A percentile compares a stretch with the other conserved stretches of the same genome.
Evolutionary conservation across 148 eudicot genomes (phyloP).

Genomic region (Chenopodium berlandieri): DNA sequence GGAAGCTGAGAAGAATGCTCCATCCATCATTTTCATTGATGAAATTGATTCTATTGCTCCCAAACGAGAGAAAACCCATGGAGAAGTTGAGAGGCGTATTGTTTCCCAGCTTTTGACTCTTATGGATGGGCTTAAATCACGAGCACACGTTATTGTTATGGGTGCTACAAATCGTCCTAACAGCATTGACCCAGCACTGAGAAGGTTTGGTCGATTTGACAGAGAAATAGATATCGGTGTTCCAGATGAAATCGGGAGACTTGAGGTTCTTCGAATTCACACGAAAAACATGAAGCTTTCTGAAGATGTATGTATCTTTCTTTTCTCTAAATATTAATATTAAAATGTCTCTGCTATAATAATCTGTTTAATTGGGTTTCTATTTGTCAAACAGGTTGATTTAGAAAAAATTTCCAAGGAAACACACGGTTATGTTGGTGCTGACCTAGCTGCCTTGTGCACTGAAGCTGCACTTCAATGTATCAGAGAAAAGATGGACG

Average conservation of each 20-base stretch:
- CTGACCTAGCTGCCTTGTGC: slow-evolving; percentile 83
- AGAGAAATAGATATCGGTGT: slow-evolving; percentile 93
- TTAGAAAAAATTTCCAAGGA: slow-evolving; percentile 76
- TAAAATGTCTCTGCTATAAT: not conserved
- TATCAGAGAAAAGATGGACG: slow-evolving; percentile 95
- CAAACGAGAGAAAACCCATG: slow-evolving; percentile 83
- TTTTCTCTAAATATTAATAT: not conserved
- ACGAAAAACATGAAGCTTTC: slow-evolving; percentile 92
- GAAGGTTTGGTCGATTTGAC: slow-evolving; percentile 90
- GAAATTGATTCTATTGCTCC: slow-evolving; percentile 95
- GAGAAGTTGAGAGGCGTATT: slow-evolving; percentile 94
- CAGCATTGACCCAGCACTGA: slow-evolving; percentile 85
- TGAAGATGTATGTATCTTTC: slow-evolving; percentile 54
- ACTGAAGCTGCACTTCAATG: slow-evolving; percentile 93
- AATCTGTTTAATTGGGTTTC: not conserved
- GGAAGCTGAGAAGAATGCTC: slow-evolving; percentile 95
- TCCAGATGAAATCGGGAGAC: slow-evolving; percentile 86
- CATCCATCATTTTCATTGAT: slow-evolving; percentile 83
- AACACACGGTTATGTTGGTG: slow-evolving; percentile 92
- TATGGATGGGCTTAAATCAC: slow-evolving; percentile 89
- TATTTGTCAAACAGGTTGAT: slow-evolving; percentile 51
- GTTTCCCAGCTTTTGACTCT: slow-evolving; percentile 89
- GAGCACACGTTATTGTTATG: slow-evolving; percentile 86
- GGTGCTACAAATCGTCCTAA: slow-evolving; percentile 95
- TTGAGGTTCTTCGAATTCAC: slow-evolving; percentile 88